These are phyloP conservation scores for Trametes elegans DNA, from an alignment of 768 basidiomycete species.

Conservation along the genomic window DNA sequence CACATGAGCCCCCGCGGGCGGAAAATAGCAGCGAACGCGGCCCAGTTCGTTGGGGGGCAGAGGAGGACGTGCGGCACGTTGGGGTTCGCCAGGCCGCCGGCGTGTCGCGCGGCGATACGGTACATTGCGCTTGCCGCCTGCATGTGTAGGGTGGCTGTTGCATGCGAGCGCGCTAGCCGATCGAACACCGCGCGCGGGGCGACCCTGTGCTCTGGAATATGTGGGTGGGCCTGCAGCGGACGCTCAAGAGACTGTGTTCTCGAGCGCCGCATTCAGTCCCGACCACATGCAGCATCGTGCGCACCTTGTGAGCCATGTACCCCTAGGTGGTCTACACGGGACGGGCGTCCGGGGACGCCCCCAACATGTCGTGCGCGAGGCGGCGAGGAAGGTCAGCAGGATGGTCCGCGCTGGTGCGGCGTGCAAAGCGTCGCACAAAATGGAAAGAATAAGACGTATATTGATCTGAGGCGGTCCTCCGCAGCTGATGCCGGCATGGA, in stretches of 20 bases:
- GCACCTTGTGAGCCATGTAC: not conserved
- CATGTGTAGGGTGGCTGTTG: slow-evolving; percentile 1
- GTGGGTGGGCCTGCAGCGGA: not conserved
- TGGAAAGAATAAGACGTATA: slow-evolving; percentile 3
- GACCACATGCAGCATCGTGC: not conserved
- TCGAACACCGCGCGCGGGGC: not conserved
- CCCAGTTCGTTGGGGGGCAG: too few species aligned
- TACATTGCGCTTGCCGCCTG: not conserved
- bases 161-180: not conserved
- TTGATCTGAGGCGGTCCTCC: slow-evolving; percentile 3
- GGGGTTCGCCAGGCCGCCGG: not conserved
- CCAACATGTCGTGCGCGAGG: slow-evolving; percentile 13
- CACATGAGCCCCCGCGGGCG: slow-evolving; percentile 7
- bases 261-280: slow-evolving; percentile 6
- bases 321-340: slow-evolving; percentile 5
- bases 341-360: slow-evolving; percentile 9
- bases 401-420: slow-evolving; percentile 5
- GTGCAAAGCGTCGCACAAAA: slow-evolving; percentile 6
- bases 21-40: not conserved
- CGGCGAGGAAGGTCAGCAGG: slow-evolving; percentile 14
- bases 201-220: slow-evolving; percentile 8
- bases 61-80: too few species aligned
- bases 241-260: not conserved
- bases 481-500: slow-evolving; percentile 4
- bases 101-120: not conserved